These are phyloP conservation scores for Solanum hybrid DNA, from an alignment of 305 asterid species.

Conservation along the genomic window DNA sequence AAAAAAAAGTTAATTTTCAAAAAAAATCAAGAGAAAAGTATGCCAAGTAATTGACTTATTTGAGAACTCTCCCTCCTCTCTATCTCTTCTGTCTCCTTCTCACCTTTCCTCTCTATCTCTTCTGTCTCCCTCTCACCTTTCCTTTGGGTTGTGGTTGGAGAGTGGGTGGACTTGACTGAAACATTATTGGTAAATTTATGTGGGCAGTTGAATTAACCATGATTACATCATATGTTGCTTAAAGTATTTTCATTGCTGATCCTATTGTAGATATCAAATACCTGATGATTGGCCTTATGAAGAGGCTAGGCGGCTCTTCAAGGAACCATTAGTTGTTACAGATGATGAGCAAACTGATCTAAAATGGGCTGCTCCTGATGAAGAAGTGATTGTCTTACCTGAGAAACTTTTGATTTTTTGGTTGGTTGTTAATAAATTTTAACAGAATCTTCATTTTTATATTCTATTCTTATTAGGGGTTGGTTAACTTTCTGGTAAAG, in stretches of 20 bases:
- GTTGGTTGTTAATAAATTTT: background rate
- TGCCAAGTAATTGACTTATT: background rate
- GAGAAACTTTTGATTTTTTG: constrained; percentile 1
- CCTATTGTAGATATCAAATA: constrained; percentile 60
- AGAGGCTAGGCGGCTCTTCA: constrained; percentile 89
- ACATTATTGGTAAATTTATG: background rate
- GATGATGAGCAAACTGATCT: constrained; percentile 64
- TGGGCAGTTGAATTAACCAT: background rate
- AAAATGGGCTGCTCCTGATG: constrained; percentile 95
- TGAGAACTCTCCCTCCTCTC: background rate
- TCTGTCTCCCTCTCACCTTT: background rate
- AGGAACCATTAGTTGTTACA: constrained; percentile 66
- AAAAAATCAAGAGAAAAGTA: background rate
- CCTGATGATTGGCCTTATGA: constrained; percentile 93
- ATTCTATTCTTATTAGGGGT: constrained; percentile 46
- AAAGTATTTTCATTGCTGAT: background rate
- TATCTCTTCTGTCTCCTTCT: background rate
- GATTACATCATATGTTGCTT: constrained; percentile 1
- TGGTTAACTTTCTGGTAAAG: constrained; percentile 68
- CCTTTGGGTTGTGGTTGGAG: background rate
- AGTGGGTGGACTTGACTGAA: background rate
- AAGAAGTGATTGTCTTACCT: constrained; percentile 52
- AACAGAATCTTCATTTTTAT: background rate
- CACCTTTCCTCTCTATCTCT: background rate
- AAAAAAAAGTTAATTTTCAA: background rate